Evolutionary conservation across 2,329 filamentous ascomycete species (phyloP).

Genomic region (Colletotrichum lindemuthianum): DNA sequence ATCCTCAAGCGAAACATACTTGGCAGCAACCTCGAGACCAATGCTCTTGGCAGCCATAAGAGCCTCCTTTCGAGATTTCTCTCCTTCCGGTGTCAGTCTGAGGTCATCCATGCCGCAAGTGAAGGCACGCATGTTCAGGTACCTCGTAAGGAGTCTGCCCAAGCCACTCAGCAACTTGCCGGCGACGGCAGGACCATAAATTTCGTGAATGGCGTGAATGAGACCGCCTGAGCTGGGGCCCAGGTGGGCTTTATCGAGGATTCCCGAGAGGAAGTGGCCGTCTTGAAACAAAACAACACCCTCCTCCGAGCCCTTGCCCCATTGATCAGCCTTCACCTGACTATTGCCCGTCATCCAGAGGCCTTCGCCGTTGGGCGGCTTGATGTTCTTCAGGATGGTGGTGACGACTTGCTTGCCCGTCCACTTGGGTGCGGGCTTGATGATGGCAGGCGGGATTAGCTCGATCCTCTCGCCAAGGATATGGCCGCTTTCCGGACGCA

Average conservation of each 20-base stretch:
- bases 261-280: conserved; percentile 88
- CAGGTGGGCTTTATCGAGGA: conserved; percentile 95
- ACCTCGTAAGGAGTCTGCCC: conserved; percentile 87
- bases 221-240: conserved; percentile 88
- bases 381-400: conserved; percentile 92
- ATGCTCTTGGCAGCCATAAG: conserved; percentile 74
- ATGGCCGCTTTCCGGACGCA: conserved; percentile 90
- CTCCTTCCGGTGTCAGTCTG: conserved; percentile 82
- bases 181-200: conserved; percentile 87
- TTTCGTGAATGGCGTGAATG: conserved; percentile 91
- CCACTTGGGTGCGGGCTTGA: conserved; percentile 86
- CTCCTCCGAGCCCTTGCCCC: conserved; percentile 83
- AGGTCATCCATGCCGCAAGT: conserved; percentile 98
- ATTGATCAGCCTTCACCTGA: conserved; percentile 80
- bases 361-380: conserved; percentile 77
- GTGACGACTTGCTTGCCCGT: conserved; percentile 97
- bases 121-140: conserved; percentile 93
- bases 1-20: conserved; percentile 86
- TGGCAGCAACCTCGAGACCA: conserved; percentile 82
- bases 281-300: conserved; percentile 83
- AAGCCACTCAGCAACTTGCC: conserved; percentile 90
- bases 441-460: conserved; percentile 81
- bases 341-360: conserved; percentile 84
- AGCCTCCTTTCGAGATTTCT: conserved; percentile 74
- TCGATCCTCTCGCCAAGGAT: conserved; percentile 85